phyloP scores from a whole-genome alignment of 1,139 yeast genomes.

The Chernovozyma sophiae-reginae region DNA sequence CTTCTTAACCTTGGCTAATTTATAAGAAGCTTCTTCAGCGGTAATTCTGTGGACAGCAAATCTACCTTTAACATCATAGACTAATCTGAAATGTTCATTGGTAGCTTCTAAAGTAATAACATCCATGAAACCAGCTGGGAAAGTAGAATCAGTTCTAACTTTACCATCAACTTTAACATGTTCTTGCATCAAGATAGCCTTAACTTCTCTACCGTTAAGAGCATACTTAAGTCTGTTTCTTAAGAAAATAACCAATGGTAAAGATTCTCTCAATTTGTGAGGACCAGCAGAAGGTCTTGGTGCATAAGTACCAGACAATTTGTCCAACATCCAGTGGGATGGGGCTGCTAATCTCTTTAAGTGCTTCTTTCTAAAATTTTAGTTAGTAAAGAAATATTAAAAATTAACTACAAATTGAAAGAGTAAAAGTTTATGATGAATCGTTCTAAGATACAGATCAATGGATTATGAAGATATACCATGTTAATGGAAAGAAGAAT shows the following conservation, averaged over 20 bases:
- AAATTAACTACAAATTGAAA: neutral
- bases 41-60: conserved; percentile 97
- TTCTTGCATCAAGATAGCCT: conserved; percentile 96
- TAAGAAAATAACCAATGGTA: conserved; percentile 91
- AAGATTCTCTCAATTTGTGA: conserved; percentile 96
- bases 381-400: conserved; percentile 23
- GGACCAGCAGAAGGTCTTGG: conserved; percentile 99
- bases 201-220: conserved; percentile 96
- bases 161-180: conserved; percentile 94
- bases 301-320: conserved; percentile 97
- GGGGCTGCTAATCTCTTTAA: conserved; percentile 95
- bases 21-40: conserved; percentile 94
- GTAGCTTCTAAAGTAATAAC: conserved; percentile 92
- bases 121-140: conserved; percentile 98
- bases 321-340: conserved; percentile 99
- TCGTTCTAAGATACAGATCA: too few species aligned
- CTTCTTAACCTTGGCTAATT: conserved; percentile 92
- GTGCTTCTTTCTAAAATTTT: conserved; percentile 72
- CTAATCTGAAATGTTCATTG: conserved; percentile 96
- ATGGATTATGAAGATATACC: neutral
- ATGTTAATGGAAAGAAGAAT: too few species aligned
- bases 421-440: neutral
- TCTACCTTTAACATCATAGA: conserved; percentile 95
- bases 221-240: conserved; percentile 99
- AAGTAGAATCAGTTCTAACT: conserved; percentile 95